Evolutionary conservation across 306 rosid genomes (phyloP).

Genomic region (Alnus glutinosa): DNA sequence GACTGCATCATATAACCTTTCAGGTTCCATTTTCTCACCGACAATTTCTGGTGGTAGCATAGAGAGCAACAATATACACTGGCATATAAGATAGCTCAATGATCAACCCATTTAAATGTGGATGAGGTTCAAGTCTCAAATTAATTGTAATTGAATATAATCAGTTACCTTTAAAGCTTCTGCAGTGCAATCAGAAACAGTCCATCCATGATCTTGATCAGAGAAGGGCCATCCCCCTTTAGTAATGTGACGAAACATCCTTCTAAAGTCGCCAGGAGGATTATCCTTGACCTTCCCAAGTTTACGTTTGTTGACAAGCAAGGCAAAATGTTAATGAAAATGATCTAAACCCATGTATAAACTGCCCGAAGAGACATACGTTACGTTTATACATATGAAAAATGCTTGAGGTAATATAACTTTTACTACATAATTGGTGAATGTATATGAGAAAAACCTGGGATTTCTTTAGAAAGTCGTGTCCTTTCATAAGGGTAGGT

Average conservation of each 20-base stretch:
- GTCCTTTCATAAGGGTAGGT: conserved; percentile 26
- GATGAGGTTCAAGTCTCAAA: not conserved
- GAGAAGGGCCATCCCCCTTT: conserved; percentile 49
- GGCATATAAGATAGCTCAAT: not conserved
- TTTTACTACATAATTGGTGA: too few relatives aligned
- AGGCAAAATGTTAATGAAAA: not conserved
- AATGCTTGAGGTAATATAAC: too few relatives aligned
- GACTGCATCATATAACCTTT: conserved; percentile 59
- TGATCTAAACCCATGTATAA: not conserved
- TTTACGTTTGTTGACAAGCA: not conserved
- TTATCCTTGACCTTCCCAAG: conserved; percentile 24
- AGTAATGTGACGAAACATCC: conserved; percentile 38
- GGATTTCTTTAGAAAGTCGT: conserved; percentile 30
- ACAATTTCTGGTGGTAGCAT: conserved; percentile 60
- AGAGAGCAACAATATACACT: conserved; percentile 67
- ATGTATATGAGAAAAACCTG: conserved; percentile 15
- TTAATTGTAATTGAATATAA: not conserved
- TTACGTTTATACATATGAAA: too few relatives aligned
- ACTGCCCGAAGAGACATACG: too few relatives aligned
- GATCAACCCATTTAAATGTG: not conserved
- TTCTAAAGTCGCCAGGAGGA: conserved; percentile 25
- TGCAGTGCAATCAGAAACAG: conserved; percentile 43
- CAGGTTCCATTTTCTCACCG: conserved; percentile 67
- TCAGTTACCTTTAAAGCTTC: conserved; percentile 34
- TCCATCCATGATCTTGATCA: conserved; percentile 47